Evolutionary conservation across 75 land plant species (phyloP), one percentile per base, ranked within the genome.

Genomic region (Selaginella tamariscina): DNA sequence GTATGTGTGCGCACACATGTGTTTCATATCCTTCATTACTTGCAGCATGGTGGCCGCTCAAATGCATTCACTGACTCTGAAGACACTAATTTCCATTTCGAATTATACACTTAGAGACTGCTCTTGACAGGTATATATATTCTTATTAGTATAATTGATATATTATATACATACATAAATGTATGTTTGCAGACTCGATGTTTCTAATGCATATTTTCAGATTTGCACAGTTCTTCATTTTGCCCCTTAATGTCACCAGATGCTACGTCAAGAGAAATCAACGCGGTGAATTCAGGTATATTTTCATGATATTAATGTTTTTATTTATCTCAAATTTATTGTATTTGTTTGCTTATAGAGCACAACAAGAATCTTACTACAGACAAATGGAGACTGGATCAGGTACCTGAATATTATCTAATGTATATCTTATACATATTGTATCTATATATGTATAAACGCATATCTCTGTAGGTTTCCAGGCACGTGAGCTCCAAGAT

Each of bases 261-360:
- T 85, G 98, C 98, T 60, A 90, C 98, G 8, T 75, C 77, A 54
- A 77, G 98, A 66, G 98, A 94, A 77, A 94, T 94, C 24, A 87
- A 94, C 77, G 98, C 98, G 62, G 98, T 94, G 73, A 88, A 94
- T 74, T 94, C 98, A 72, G 98, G 98, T 89, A 30, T 56, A 49
- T 64, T 70, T 54, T 20, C 13, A 2, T 24, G 32, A 26, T 26
- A 49, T 32, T 33, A 24, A 24, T 29, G 0, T 5, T 0, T 0
- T 31, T 64, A 56, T 1, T 49, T 1, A 23, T 30, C 27, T 24
- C 0, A 31, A 68, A 22, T 59, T n/a, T 60, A 32, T 69, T 26
- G 56, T 21, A 68, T 24, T 11, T 68, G 24, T 68, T 26, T 32
- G 31, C 24, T 27, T 44, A 26, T 86, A 94, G 98, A 94, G 73